phyloP scores from a whole-genome alignment of 257 asterid genomes.

The Parsonsia alboflavescens region DNA sequence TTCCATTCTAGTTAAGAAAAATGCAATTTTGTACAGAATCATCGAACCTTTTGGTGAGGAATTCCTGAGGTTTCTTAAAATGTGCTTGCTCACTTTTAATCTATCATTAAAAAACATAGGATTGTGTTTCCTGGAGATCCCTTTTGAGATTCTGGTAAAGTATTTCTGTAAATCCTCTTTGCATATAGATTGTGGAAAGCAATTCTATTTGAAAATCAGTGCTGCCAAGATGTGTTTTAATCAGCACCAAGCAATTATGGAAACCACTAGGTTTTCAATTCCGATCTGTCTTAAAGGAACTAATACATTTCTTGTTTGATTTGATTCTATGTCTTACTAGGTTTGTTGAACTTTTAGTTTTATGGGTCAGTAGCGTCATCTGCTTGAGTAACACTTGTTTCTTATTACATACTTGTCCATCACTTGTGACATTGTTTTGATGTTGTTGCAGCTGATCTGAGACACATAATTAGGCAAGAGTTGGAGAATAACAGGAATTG shows the following conservation, averaged over 20 bases:
- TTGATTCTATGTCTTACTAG: not conserved
- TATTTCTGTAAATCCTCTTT: not conserved
- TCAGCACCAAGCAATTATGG: not conserved
- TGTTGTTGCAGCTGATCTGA: conserved; percentile 59
- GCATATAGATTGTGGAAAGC: not conserved
- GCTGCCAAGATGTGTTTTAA: not conserved
- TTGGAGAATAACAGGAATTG: conserved; percentile 67
- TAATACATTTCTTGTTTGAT: not conserved
- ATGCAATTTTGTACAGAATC: not conserved
- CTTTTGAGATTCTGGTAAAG: not conserved
- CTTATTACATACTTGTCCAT: not conserved
- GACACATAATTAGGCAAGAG: conserved; percentile 66
- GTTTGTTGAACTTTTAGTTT: not conserved
- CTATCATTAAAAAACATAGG: not conserved
- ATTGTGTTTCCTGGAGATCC: not conserved
- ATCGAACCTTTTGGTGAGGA: not conserved
- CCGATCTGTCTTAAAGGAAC: not conserved
- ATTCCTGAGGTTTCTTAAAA: not conserved
- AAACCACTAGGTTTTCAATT: not conserved
- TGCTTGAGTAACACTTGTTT: too few species aligned
- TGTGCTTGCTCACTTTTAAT: not conserved
- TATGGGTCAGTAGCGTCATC: not conserved
- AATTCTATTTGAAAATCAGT: not conserved
- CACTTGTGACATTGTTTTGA: not conserved
- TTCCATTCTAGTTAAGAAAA: not conserved